Evolutionary conservation across 108 stramenopile species (phyloP).

Genomic region (Skeletonema marinoi): DNA sequence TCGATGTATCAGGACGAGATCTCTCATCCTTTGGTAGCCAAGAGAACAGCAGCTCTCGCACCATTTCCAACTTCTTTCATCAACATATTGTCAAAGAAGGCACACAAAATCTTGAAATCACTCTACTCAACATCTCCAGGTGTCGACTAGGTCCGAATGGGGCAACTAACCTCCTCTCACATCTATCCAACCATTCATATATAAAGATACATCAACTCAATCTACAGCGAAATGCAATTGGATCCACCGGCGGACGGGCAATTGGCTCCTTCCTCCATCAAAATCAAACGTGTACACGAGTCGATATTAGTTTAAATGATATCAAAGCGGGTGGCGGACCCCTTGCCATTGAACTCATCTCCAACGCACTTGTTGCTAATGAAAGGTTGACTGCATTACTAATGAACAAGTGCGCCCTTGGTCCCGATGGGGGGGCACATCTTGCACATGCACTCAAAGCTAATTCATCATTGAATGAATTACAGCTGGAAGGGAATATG

Average conservation of each 20-base stretch:
- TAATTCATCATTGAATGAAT: conserved; percentile 2
- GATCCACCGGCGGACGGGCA: conserved; percentile 4
- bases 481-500: conserved; percentile 18
- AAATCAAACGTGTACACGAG: neutral
- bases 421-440: conserved; percentile 10
- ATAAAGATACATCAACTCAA: neutral
- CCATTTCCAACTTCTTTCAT: neutral
- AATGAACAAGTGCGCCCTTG: conserved; percentile 21
- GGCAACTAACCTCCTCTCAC: conserved; percentile 2
- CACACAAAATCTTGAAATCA: neutral
- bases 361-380: neutral
- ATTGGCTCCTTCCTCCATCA: conserved; percentile 2
- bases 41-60: neutral
- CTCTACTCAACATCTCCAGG: conserved; percentile 1
- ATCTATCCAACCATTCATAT: neutral
- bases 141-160: conserved; percentile 16
- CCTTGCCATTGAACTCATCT: neutral
- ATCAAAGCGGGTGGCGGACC: conserved; percentile 12
- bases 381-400: neutral
- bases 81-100: neutral
- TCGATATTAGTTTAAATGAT: conserved; percentile 18
- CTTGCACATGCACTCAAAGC: neutral
- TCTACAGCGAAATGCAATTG: conserved; percentile 17
- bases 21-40: neutral
- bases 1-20: neutral